These are phyloP conservation scores for Xylariales sp. DNA, from an alignment of 2,329 filamentous ascomycete genomes.

Conservation along the genomic window DNA sequence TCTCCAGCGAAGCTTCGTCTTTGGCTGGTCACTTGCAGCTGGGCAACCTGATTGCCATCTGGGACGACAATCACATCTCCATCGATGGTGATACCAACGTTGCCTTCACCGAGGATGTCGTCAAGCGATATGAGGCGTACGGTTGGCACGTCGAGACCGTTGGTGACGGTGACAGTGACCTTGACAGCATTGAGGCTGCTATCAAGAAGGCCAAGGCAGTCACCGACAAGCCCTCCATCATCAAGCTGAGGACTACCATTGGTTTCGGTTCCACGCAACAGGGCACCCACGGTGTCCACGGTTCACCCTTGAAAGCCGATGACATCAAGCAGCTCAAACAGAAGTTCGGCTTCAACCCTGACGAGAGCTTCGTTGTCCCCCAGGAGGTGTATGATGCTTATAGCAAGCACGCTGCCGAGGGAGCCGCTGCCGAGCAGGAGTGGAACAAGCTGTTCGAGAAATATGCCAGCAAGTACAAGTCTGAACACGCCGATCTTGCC, in stretches of 20 bases:
- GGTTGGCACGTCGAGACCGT: conserved; percentile 91
- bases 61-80: conserved; percentile 98
- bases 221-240: conserved; percentile 94
- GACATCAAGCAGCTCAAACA: conserved; percentile 91
- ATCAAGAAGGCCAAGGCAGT: conserved; percentile 80
- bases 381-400: conserved; percentile 93
- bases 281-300: conserved; percentile 94
- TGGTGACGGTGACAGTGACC: conserved; percentile 82
- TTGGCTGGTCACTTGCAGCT: conserved; percentile 94
- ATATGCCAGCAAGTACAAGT: conserved; percentile 73
- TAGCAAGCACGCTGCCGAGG: conserved; percentile 76
- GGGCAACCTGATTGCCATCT: conserved; percentile 94
- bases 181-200: conserved; percentile 81
- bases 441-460: conserved; percentile 92
- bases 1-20: conserved; percentile 88
- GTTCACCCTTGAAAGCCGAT: conserved; percentile 89
- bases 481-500: conserved; percentile 73
- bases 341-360: conserved; percentile 94
- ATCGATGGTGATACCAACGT: conserved; percentile 92
- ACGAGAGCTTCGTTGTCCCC: conserved; percentile 87
- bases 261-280: conserved; percentile 90
- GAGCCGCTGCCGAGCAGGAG: conserved; percentile 84
- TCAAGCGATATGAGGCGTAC: conserved; percentile 92
- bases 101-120: conserved; percentile 95
- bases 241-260: conserved; percentile 96